A percentile compares a stretch with the other conserved stretches of the same genome.
Conservation (phyloP, 2,329 filamentous ascomycete genomes). For the Pseudogymnoascus verrucosus region DNA sequence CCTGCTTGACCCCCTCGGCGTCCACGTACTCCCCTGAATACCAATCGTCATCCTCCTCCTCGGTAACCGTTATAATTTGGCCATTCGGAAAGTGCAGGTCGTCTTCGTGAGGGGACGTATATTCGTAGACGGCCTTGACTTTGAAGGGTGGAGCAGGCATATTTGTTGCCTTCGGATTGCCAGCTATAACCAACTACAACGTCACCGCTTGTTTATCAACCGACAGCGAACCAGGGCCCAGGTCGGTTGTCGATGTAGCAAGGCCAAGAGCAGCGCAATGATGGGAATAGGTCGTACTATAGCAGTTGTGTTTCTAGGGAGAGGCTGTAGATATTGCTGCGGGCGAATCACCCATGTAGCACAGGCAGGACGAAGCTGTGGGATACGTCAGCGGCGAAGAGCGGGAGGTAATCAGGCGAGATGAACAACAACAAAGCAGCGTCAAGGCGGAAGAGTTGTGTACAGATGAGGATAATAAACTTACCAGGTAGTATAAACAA, state of each 20-base stretch:
- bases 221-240: constrained; percentile 1
- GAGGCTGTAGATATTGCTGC: background rate
- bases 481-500: background rate
- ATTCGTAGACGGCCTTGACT: constrained; percentile 94
- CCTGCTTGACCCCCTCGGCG: constrained; percentile 61
- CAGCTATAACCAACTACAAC: constrained; percentile 4
- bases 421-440: background rate
- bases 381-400: constrained; percentile 7
- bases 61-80: constrained; percentile 89
- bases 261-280: background rate
- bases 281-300: background rate
- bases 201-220: constrained; percentile 9
- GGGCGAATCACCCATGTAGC: constrained; percentile 5
- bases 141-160: constrained; percentile 74
- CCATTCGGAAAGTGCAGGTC: constrained; percentile 80
- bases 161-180: constrained; percentile 27
- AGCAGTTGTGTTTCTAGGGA: background rate
- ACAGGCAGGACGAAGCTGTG: constrained; percentile 3
- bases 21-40: constrained; percentile 83
- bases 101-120: constrained; percentile 86
- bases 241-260: constrained; percentile 4
- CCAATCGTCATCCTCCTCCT: constrained; percentile 90
- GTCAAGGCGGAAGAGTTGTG: background rate
- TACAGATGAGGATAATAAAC: background rate
- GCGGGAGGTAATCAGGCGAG: constrained; percentile 2